Base-by-base conservation (phyloP, 2,329 filamentous ascomycete species). In the Rhexocercosporidium sp. region DNA sequence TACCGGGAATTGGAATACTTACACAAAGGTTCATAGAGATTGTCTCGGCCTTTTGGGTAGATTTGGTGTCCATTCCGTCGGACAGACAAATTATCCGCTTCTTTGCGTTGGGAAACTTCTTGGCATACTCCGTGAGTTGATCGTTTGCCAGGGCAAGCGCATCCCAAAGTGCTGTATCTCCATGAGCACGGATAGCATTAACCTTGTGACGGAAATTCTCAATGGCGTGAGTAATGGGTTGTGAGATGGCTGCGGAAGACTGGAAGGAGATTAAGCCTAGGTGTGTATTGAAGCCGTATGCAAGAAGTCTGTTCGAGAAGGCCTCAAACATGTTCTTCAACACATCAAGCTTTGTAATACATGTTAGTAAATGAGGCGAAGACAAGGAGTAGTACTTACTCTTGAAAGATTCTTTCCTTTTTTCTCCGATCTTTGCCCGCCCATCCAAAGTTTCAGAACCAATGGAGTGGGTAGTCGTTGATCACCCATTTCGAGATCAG, bases 241-340 rank as follows among this genome's bases (percentile, higher is more conserved):
- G 61, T 11, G 53, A 31, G 39, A 64, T n/a, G n/a, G 3, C 44
- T 53, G 54, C 31, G 20, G 47, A 34, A 18, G 61, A 34, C 22
- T 64, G 60, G 31, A 67, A 67, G 20, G 66, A 65, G 56, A 67
- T 64, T 16, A 67, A 49, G 11, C 66, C 66, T 49, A 53, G 14
- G 31, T 68, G 66, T 20, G 62, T 65, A 9, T 39, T 25, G 53
- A 59, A 63, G 34, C 47, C 60, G 34, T 67, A 67, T 6, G 65
- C 65, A 16, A 67, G 39, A 18, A 64, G 27, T 20, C 65, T 34
- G 29, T 67, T 67, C 9, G 63, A 44, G 34, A 64, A 67, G 18
- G 60, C 54, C 53, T 67, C 60, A 27, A 67, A 67, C 65, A 67
- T 67, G 27, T n/a, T 53, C 60, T 67, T 67, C 44, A 64, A n/a